Base-by-base conservation (phyloP, 306 rosid species). In the Citrullus colocynthis region DNA sequence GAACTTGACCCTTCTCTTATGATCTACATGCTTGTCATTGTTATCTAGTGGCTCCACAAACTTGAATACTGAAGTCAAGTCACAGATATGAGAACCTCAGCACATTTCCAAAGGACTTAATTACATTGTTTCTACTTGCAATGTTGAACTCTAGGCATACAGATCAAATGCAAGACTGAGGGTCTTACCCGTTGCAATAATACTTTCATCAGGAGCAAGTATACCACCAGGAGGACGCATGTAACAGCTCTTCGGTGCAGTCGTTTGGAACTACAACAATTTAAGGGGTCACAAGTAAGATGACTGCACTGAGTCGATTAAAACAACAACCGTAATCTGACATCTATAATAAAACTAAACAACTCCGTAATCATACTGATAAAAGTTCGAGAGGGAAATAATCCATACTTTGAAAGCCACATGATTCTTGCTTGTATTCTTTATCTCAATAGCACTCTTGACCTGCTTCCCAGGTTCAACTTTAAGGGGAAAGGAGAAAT, bases 381-480 rank as follows among this genome's bases (percentile, higher is more conserved):
- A 77, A 21, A 71, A 13, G 21, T 37, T 58, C 55, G 5, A 18
- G 28, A 34, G 52, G 80, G 42, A 64, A 51, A 83, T 34, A 78
- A 18, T 83, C 78, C 85, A 56, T 84, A 91, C 98, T 91, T 93
- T 93, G 91, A 93, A 93, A 80, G 98, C 98, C 74, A 93, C 89
- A 80, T 79, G 90, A 81, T 85, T 88, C 86, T 89, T 93, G 91
- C 90, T 62, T 48, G 85, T 88, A 89, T 93, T 93, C 83, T 89
- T 90, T 67, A 93, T 93, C 81, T 91, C 83, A 82, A 93, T 81
- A 32, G 98, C 96, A 57, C 96, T 90, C 83, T 81, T 89, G 69
- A 89, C 98, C 86, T 93, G 98, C 86, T 93, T 93, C 28, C 96
- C 98, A 37, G 98, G 93, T 85, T 93, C 98, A 87, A 89, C 98